Percentiles rank a stretch among this genome's conserved stretches.
Conservation (phyloP, 306 rosid genomes). For the Arachis hypogaea region DNA sequence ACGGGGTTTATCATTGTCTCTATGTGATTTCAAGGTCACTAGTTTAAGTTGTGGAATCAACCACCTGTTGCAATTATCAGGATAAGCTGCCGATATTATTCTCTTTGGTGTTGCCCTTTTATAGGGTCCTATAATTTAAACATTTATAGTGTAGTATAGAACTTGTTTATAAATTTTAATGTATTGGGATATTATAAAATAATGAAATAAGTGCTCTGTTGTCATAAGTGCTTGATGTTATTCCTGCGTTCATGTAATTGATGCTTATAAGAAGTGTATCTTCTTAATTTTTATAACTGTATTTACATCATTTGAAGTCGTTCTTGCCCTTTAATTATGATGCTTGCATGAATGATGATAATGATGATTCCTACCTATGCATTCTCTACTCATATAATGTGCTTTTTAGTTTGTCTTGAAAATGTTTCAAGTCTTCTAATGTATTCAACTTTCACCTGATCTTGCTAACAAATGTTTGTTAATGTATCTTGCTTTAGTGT, state of each 20-base stretch:
- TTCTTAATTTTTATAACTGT: not conserved
- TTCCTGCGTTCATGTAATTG: slow-evolving; percentile 3
- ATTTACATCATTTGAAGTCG: not conserved
- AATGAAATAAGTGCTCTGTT: not conserved
- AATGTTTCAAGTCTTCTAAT: slow-evolving; percentile 6
- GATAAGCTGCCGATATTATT: no score
- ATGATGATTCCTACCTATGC: not conserved
- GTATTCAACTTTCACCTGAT: not conserved
- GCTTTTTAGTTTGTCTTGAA: slow-evolving; percentile 15
- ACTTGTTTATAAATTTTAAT: no score
- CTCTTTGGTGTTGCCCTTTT: no score
- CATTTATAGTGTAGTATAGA: not conserved
- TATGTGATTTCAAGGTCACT: no score
- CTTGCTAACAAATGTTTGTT: slow-evolving; percentile 20
- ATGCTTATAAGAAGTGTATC: not conserved
- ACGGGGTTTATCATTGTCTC: no score
- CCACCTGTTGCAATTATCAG: no score
- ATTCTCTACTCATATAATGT: not conserved
- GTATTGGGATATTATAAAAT: no score
- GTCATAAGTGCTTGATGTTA: slow-evolving; percentile 9
- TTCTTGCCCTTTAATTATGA: not conserved
- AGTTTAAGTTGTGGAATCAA: no score
- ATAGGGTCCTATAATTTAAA: no score
- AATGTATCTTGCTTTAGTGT: slow-evolving; percentile 90
- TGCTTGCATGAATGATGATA: slow-evolving; percentile 3